phyloP scores from a whole-genome alignment of 1,139 yeast species.

The Saccharomyces hybrid region DNA sequence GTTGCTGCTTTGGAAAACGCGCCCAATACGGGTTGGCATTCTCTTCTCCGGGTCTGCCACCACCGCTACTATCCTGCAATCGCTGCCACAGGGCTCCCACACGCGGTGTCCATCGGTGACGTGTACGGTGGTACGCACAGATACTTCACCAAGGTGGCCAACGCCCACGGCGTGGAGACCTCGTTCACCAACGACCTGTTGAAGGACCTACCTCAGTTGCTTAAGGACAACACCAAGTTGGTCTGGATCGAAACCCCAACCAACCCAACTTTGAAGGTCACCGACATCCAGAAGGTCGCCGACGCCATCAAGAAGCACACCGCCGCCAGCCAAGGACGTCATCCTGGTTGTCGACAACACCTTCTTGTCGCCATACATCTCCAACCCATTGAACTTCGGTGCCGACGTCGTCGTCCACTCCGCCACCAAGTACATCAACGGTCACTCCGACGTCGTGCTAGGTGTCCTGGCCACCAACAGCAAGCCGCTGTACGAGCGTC shows the following conservation, averaged over 20 bases:
- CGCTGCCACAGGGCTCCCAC: constrained; percentile 71
- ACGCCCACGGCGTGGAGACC: constrained; percentile 67
- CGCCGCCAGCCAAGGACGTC: constrained; percentile 40
- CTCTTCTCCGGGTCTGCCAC: constrained; percentile 82
- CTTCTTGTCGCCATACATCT: constrained; percentile 85
- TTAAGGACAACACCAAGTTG: constrained; percentile 57
- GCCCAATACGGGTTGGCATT: constrained; percentile 76
- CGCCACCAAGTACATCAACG: constrained; percentile 85
- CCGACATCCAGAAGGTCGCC: constrained; percentile 61
- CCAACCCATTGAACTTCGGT: constrained; percentile 75
- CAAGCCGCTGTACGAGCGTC: constrained; percentile 52
- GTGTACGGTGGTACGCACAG: constrained; percentile 93
- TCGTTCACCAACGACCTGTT: constrained; percentile 61
- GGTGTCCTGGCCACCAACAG: constrained; percentile 73
- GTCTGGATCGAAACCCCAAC: constrained; percentile 91
- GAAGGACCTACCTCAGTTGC: constrained; percentile 47
- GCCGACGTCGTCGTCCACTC: constrained; percentile 86
- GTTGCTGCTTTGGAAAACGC: constrained; percentile 77
- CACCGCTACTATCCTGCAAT: constrained; percentile 70
- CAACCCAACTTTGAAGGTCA: constrained; percentile 74
- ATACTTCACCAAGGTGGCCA: constrained; percentile 81
- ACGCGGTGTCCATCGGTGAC: constrained; percentile 75
- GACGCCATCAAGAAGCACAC: constrained; percentile 39
- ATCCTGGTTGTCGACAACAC: constrained; percentile 84
- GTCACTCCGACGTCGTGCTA: constrained; percentile 87